Conservation (phyloP, 495 filamentous ascomycete genomes). For the Margaritispora aquatica region DNA sequence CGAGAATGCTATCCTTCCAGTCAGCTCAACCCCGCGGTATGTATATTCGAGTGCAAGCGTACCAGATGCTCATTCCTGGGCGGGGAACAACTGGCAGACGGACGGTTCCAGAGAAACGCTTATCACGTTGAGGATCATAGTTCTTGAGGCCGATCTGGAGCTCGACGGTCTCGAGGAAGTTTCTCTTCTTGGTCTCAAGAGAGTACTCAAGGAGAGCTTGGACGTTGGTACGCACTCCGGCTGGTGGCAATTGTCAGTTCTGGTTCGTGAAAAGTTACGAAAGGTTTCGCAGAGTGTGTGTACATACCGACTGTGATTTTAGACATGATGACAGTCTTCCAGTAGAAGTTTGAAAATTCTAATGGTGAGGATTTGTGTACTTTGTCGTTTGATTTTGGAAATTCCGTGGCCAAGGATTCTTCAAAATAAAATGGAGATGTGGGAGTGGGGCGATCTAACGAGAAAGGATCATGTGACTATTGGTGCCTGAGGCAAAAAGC, state of each 20-base stretch:
- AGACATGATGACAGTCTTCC: constrained; percentile 72
- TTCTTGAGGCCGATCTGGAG: constrained; percentile 99
- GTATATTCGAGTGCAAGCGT: constrained; percentile 27
- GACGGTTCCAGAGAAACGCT: constrained; percentile 99
- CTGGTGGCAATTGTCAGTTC: constrained; percentile 40
- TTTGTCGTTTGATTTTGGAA: constrained; percentile 15
- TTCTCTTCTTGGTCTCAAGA: constrained; percentile 96
- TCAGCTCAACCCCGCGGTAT: constrained; percentile 17
- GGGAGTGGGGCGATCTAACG: neutral
- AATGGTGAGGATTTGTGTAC: constrained; percentile 60
- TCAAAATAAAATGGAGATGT: constrained; percentile 6
- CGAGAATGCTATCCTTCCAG: constrained; percentile 61
- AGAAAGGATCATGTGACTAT: neutral
- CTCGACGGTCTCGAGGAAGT: constrained; percentile 94
- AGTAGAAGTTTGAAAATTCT: constrained; percentile 48
- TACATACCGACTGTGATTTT: constrained; percentile 82
- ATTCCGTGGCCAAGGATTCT: constrained; percentile 4
- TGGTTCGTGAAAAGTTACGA: neutral
- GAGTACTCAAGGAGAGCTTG: constrained; percentile 87
- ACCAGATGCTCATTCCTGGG: constrained; percentile 92
- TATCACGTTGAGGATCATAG: constrained; percentile 99
- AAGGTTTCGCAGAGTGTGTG: neutral
- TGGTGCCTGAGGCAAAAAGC: neutral
- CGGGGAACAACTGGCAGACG: constrained; percentile 85
- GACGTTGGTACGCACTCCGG: constrained; percentile 95